A percentile compares a stretch with the other conserved stretches of the same genome.
Conservation (phyloP, 257 asterid species). For the Solanum gracilifrons region DNA sequence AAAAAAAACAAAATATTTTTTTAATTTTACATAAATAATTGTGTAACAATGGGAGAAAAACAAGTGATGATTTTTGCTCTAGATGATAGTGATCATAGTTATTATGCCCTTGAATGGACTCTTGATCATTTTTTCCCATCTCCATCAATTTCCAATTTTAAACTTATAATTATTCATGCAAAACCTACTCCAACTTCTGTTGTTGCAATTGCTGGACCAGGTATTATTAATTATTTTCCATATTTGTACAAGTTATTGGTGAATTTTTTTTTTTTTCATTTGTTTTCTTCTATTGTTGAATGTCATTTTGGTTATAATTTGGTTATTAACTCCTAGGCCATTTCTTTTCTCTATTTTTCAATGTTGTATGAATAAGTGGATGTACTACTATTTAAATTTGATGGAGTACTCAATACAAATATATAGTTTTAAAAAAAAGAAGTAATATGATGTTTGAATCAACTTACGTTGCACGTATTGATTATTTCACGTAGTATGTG, state of each 20-base stretch:
- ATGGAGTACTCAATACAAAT: background rate
- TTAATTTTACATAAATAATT: background rate
- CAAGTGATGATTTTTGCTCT: conserved; percentile 25
- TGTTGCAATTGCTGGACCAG: conserved; percentile 25
- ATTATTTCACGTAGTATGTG: background rate
- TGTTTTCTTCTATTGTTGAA: background rate
- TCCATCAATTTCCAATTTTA: conserved; percentile 6
- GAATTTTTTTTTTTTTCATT: background rate
- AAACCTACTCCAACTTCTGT: conserved; percentile 13
- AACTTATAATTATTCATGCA: conserved; percentile 21
- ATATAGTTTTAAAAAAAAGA: background rate
- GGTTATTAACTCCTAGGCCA: background rate
- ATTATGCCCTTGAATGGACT: conserved; percentile 30
- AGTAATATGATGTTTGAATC: background rate
- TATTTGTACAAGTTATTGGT: background rate
- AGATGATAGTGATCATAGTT: conserved; percentile 34
- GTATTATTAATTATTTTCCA: background rate
- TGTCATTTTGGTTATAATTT: background rate
- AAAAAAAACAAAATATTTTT: background rate
- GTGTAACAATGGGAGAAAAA: conserved; percentile 1
- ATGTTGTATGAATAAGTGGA: background rate
- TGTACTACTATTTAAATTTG: background rate
- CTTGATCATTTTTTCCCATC: conserved; percentile 15
- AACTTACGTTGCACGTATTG: background rate
- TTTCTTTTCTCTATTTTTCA: background rate